Conservation (phyloP, 2,329 filamentous ascomycete species). For the Hypoxylon sp. region DNA sequence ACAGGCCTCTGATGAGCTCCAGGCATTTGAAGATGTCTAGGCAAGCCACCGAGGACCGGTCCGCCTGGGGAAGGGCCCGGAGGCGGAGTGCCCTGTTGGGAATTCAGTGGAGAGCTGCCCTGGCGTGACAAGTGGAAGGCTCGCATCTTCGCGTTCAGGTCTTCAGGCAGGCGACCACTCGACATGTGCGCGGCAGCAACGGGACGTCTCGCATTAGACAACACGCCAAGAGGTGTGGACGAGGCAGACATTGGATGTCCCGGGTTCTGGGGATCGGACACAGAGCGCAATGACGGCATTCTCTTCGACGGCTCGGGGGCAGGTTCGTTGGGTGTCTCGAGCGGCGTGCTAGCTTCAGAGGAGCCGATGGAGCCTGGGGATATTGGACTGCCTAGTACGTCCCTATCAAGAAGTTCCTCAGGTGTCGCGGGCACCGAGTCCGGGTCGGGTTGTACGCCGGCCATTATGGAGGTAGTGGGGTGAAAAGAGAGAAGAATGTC, state of each 20-base stretch:
- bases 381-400: conserved; percentile 54
- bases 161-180: conserved; percentile 58
- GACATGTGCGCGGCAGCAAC: conserved; percentile 56
- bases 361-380: conserved; percentile 61
- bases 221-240: conserved; percentile 85
- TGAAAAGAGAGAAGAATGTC: conserved; percentile 19
- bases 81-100: conserved; percentile 52
- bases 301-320: conserved; percentile 59
- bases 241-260: conserved; percentile 75
- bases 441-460: conserved; percentile 32
- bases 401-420: conserved; percentile 57
- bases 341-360: conserved; percentile 63
- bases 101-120: conserved; percentile 53
- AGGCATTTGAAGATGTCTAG: conserved; percentile 61
- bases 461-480: conserved; percentile 32
- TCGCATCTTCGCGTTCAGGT: conserved; percentile 61
- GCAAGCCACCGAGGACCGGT: conserved; percentile 50
- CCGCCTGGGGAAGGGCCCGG: conserved; percentile 48
- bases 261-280: conserved; percentile 67
- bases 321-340: conserved; percentile 56
- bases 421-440: conserved; percentile 60
- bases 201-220: conserved; percentile 73
- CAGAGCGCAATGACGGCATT: conserved; percentile 69
- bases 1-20: conserved; percentile 58
- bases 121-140: conserved; percentile 62